These are phyloP conservation scores for Ophiostoma australiae DNA, from an alignment of 2,329 filamentous ascomycete species.

Conservation along the genomic window DNA sequence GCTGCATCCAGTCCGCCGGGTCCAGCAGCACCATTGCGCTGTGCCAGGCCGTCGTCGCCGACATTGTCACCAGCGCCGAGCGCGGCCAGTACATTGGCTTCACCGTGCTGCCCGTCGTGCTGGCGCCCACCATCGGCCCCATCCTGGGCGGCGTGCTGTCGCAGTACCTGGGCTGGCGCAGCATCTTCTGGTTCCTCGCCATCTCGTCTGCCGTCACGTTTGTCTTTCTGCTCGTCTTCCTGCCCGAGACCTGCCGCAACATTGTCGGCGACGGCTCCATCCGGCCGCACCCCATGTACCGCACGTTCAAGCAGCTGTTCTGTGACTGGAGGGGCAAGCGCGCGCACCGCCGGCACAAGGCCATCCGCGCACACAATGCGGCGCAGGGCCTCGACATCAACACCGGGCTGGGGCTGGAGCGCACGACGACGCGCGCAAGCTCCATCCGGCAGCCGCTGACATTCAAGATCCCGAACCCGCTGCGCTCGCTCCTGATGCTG, in stretches of 20 bases:
- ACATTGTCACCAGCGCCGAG: slow-evolving; percentile 58
- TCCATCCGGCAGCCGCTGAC: slow-evolving; percentile 22
- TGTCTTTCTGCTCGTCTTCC: slow-evolving; percentile 42
- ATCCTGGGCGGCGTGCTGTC: slow-evolving; percentile 55
- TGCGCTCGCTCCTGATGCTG: slow-evolving; percentile 74
- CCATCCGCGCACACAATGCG: neutral
- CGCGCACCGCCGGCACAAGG: slow-evolving; percentile 14
- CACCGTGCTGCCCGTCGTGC: slow-evolving; percentile 43
- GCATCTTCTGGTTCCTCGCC: slow-evolving; percentile 59
- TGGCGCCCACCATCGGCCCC: slow-evolving; percentile 49
- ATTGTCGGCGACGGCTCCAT: slow-evolving; percentile 52
- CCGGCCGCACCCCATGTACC: slow-evolving; percentile 26
- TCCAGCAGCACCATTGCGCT: slow-evolving; percentile 57
- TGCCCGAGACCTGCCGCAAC: slow-evolving; percentile 50
- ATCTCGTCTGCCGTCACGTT: slow-evolving; percentile 43
- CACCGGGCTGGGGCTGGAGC: slow-evolving; percentile 5
- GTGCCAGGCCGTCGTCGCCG: slow-evolving; percentile 54
- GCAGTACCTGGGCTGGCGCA: slow-evolving; percentile 54
- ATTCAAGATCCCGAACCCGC: slow-evolving; percentile 56
- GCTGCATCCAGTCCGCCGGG: slow-evolving; percentile 54
- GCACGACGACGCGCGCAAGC: slow-evolving; percentile 2
- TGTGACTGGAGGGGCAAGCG: slow-evolving; percentile 13
- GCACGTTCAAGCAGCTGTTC: slow-evolving; percentile 24
- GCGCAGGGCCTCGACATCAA: neutral
- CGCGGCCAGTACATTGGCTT: slow-evolving; percentile 55